Base-by-base conservation (phyloP, 2,329 filamentous ascomycete genomes). In the Lecanoromycetidae sp. region DNA sequence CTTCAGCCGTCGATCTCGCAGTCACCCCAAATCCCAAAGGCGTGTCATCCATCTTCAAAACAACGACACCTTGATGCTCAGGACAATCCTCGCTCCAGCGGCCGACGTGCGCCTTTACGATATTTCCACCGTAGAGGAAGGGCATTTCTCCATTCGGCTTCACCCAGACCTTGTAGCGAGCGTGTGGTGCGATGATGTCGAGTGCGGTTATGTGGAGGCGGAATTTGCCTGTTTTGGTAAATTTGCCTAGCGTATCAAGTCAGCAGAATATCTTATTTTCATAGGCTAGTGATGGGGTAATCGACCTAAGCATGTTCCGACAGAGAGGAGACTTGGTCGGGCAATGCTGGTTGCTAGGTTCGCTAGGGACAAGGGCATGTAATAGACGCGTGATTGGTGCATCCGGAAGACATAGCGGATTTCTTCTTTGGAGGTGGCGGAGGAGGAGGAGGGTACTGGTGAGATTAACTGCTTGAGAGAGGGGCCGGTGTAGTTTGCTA, bases 101-200 rank as follows among this genome's bases (percentile, higher is more conserved):
- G 17, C 86, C 86, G 15, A 91, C 77, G 63, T 87, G 83, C 26
- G 82, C 83, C 64, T 86, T 86, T 56, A 93, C 78, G 44, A 94
- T 74, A 65, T 96, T 88, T 48, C 86, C 85, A 44, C 91, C 91
- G 66, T 96, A 98, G 38, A 98, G 69, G 64, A 94, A 96, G 1
- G 91, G 90, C 87, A 95, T 94, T 60, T 93, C 88, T 56, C 91
- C 91, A 67, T 96, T 96, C 50, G 81, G 77, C 68, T 93, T 93
- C 56, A 98, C 82, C 87, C 88, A 96, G 57, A 96, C 80, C 77
- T 96, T 96, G 70, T 94, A 94, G 50, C 91, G 75, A 36, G 90
- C 90, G 64, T 95, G 87, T 55, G 86, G 82, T 48, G 88, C 84
- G 55, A 98, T 82, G 54, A 95, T 77, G 54, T 87, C 83, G 49